Evolutionary conservation across 139 green algal species (phyloP).

Genomic region (Mesotaenium endlicherianum): DNA sequence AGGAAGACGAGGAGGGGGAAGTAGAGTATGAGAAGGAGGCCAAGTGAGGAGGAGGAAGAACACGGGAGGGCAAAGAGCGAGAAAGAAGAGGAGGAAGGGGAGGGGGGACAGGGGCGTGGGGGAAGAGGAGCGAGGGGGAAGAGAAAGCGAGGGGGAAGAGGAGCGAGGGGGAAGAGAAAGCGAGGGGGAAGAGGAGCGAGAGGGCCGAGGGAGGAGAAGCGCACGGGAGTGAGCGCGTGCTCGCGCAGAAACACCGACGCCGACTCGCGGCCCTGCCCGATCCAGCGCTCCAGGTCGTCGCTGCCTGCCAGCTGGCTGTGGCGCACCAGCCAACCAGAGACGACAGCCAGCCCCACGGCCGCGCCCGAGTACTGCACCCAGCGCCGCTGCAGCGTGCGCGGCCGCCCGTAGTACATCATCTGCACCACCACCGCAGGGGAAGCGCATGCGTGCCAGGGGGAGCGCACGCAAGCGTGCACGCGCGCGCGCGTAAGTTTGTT

Average conservation of each 20-base stretch:
- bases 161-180: background rate
- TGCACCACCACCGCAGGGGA: constrained; percentile 10
- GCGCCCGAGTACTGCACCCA: constrained; percentile 69
- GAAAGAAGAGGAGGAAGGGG: too few relatives aligned
- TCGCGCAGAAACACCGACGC: constrained; percentile 40
- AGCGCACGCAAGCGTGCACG: background rate
- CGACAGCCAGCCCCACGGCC: background rate
- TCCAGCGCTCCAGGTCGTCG: constrained; percentile 72
- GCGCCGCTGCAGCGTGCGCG: constrained; percentile 61
- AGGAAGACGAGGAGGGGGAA: too few relatives aligned
- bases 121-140: too few relatives aligned
- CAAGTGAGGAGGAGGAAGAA: too few relatives aligned
- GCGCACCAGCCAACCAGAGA: constrained; percentile 61
- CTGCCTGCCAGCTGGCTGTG: constrained; percentile 75
- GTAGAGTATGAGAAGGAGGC: too few relatives aligned
- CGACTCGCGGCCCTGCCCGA: background rate
- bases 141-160: too few relatives aligned
- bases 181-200: background rate
- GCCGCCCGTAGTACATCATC: constrained; percentile 55
- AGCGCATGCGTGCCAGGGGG: background rate
- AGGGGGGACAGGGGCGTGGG: too few relatives aligned
- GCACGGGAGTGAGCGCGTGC: constrained; percentile 71
- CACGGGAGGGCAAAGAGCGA: too few relatives aligned
- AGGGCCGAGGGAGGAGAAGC: too few relatives aligned
- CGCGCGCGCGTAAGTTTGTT: background rate